Evolutionary conservation across 2,329 filamentous ascomycete genomes (phyloP), one percentile per base, ranked within the genome.

Genomic region (Claviceps pusilla): DNA sequence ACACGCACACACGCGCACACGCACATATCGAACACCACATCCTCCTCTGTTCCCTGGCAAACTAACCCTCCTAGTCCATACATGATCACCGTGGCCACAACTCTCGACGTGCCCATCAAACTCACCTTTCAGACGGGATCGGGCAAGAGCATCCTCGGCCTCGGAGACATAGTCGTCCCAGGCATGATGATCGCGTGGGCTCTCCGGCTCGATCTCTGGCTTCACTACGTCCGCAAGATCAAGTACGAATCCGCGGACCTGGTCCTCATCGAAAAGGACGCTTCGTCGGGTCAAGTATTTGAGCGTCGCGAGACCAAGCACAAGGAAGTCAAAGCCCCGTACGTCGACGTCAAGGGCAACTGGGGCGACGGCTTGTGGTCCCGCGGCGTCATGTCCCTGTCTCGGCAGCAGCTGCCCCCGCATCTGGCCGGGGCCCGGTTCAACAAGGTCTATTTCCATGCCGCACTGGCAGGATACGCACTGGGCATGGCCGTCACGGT

Each of bases 161-260:
- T 97, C 0, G 91, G 91, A n/a, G 91, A 98, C 64, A 87, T 98
- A 55, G 87, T 95, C 1, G 76, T 98, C 3, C 91, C 91, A 0
- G 93, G 91, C 9, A 89, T 97, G 63, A 84, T 96, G 70, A 85
- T 97, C 58, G 88, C 81, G 1, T 77, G 96, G 46, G 88, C 90
- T 2, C 74, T 98, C 29, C 82, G 91, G n/a, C 95, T 95, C 62
- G 91, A 98, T 65, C 75, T 95, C 7, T 93, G 88, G 71, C 75
- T 89, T 53, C 83, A 86, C 71, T 97, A 97, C 65, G 75, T 85
- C 41, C 76, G 76, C 43, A 83, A 87, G 63, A 76, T 83, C 65
- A 77, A 73, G 58, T 70, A 73, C 24, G 72, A 69, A 49, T 58
- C 64, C 4, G 65, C 63, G 0, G 61, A 68, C 11, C 57, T 71